Evolutionary conservation across 345 rosid species (phyloP).

Genomic region (Salix brachista): DNA sequence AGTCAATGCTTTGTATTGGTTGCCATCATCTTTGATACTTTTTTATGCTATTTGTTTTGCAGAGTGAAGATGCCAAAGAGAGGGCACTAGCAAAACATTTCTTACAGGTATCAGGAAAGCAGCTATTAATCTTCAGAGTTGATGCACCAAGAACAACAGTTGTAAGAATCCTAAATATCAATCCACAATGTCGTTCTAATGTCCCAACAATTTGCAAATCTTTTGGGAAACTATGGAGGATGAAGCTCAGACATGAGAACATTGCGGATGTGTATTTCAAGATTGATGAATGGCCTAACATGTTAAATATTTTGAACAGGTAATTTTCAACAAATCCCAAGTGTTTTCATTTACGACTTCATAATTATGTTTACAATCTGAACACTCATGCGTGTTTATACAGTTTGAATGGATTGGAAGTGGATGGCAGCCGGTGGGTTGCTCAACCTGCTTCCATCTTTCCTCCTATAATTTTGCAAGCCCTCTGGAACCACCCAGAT

Average conservation of each 20-base stretch:
- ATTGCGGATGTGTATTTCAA: slow-evolving; percentile 27
- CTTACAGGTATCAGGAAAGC: slow-evolving; percentile 19
- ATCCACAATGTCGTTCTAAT: too few relatives aligned
- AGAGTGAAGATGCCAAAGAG: slow-evolving; percentile 45
- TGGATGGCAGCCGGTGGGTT: slow-evolving; percentile 23
- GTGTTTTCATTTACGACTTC: background rate
- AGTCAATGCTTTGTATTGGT: too few relatives aligned
- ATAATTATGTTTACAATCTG: background rate
- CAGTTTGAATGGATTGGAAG: slow-evolving; percentile 37
- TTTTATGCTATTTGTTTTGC: slow-evolving; percentile 11
- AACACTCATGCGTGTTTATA: background rate
- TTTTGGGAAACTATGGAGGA: slow-evolving; percentile 17
- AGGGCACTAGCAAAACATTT: slow-evolving; percentile 37
- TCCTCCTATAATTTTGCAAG: slow-evolving; percentile 27
- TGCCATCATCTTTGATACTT: background rate
- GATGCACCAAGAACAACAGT: slow-evolving; percentile 49
- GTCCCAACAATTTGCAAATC: slow-evolving; percentile 1
- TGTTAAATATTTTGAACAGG: slow-evolving; percentile 42
- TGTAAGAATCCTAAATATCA: slow-evolving; percentile 30
- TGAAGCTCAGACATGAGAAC: background rate
- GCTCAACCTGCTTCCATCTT: slow-evolving; percentile 32
- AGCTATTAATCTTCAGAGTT: slow-evolving; percentile 34
- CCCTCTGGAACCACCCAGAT: slow-evolving; percentile 36
- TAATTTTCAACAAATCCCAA: slow-evolving; percentile 5
- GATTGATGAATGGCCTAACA: slow-evolving; percentile 43